Base-by-base conservation (phyloP, 1,139 yeast species). In the Yamadazyma mexicana region DNA sequence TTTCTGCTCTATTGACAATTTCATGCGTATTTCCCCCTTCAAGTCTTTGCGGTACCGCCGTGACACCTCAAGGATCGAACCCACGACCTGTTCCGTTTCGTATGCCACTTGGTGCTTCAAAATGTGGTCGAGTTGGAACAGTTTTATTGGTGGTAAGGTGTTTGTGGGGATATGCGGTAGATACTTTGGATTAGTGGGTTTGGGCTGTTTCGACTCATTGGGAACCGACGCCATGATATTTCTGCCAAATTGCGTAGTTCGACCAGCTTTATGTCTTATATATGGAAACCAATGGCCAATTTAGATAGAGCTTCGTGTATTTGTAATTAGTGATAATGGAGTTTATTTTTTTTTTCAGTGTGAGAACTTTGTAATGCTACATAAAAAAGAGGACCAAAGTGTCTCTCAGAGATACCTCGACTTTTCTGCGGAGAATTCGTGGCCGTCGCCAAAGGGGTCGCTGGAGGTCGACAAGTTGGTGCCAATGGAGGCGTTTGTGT, bases 381-480 rank as follows among this genome's bases (percentile, higher is more conserved):
- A 20, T 20, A 20, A 20, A 20, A 8, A 20, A 20, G 24, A 22
- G 24, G 10, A 22, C 10, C 10, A 22, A 6, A 22, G 6, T 7
- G 10, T 6, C 24, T 25, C n/a, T n/a, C n/a, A n/a, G n/a, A n/a
- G n/a, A n/a, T n/a, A n/a, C n/a, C n/a, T n/a, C n/a, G n/a, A n/a
- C n/a, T n/a, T n/a, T n/a, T n/a, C n/a, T n/a, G n/a, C n/a, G n/a
- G n/a, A n/a, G 2, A 75, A 73, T 43, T 69, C 79, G 48, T 83
- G 67, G 14, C 70, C 65, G 53, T 85, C 92, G 9, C 85, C 88
- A 63, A 85, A 85, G 2, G 94, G 94, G 59, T 85, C 80, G 40
- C 76, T 74, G 22, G 22, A 20, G 5, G 22, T 20, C 5, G 22
- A 20, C 22, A 20, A 20, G 22, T 20, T 20, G 5, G 22, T 20